Conservation (phyloP, 179 eudicot species). For the Kewa caespitosa region DNA sequence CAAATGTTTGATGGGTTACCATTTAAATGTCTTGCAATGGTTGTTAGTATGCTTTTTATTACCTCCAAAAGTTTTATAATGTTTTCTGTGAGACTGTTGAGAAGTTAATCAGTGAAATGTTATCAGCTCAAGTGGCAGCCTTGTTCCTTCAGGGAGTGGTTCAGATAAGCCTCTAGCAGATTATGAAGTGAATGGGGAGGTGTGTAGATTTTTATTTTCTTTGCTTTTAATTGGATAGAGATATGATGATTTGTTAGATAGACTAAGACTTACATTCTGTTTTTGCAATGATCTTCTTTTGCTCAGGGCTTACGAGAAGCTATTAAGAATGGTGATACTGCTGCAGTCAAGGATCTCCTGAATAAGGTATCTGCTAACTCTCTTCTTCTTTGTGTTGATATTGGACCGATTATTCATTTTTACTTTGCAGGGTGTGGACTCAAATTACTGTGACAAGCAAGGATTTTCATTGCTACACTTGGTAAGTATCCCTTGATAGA, state of each 20-base stretch:
- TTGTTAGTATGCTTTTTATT: background rate
- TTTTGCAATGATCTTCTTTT: background rate
- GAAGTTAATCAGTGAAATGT: conserved; percentile 18
- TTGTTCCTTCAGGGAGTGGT: conserved; percentile 51
- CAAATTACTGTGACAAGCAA: conserved; percentile 94
- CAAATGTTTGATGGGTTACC: no score
- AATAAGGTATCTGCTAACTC: conserved; percentile 46
- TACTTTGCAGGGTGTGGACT: conserved; percentile 85
- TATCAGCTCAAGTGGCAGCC: conserved; percentile 44
- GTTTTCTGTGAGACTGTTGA: no score
- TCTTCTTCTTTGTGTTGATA: conserved; percentile 12
- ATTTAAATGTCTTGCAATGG: no score
- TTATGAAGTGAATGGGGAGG: conserved; percentile 96
- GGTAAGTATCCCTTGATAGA: conserved; percentile 45
- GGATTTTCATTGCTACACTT: conserved; percentile 85
- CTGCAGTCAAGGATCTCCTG: conserved; percentile 79
- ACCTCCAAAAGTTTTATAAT: background rate
- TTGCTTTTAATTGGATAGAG: conserved; percentile 9
- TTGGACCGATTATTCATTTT: conserved; percentile 17
- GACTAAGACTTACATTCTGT: no score
- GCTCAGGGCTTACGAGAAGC: conserved; percentile 91
- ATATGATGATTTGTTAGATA: conserved; percentile 7
- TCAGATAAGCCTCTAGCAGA: conserved; percentile 44
- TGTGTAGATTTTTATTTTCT: conserved; percentile 24
- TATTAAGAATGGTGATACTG: conserved; percentile 77